These are phyloP conservation scores for Aspergillus novoparasiticus DNA, from an alignment of 2,329 filamentous ascomycete species.

Conservation along the genomic window DNA sequence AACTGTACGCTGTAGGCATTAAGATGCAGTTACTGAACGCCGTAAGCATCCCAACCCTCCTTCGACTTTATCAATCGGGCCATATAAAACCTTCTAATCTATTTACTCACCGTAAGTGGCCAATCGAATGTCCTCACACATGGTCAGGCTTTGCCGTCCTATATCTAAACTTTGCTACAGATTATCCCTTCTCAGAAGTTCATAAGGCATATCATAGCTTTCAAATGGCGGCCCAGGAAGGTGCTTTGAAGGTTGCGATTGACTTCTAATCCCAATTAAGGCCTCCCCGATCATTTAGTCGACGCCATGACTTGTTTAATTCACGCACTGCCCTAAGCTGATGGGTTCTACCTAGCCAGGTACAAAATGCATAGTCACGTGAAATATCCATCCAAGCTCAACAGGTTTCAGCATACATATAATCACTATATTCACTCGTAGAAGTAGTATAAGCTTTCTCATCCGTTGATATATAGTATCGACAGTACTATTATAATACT, in stretches of 20 bases:
- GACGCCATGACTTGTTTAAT: no score
- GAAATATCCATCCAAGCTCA: background rate
- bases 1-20: constrained; percentile 36
- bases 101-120: constrained; percentile 47
- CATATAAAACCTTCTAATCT: constrained; percentile 47
- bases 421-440: no score
- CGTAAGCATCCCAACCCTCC: constrained; percentile 51
- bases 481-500: no score
- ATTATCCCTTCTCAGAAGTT: background rate
- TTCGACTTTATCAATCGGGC: constrained; percentile 49
- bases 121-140: background rate
- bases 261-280: background rate
- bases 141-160: fast-evolving
- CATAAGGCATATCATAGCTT: background rate
- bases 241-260: background rate
- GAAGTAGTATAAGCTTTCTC: no score
- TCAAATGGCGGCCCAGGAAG: background rate
- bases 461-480: no score
- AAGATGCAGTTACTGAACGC: constrained; percentile 54
- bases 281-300: fast-evolving
- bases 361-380: no score
- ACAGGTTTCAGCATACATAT: background rate
- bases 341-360: no score
- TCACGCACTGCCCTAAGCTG: no score
- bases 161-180: background rate